Evolutionary conservation across 768 basidiomycete species (phyloP), one percentile per base, ranked within the genome.

Genomic region (Suillus spraguei): DNA sequence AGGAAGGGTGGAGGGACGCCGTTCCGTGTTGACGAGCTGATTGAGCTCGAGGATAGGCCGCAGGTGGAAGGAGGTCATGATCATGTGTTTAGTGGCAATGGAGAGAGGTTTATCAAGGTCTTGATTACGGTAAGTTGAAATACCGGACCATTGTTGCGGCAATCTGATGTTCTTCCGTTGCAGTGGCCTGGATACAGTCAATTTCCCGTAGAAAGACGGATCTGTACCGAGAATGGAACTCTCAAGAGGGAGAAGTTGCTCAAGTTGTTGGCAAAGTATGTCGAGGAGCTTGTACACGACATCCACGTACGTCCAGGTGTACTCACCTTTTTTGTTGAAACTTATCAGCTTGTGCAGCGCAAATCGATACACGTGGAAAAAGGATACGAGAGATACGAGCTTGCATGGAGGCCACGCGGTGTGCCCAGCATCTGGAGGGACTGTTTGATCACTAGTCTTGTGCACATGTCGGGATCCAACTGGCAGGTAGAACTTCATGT

Each of bases 171-270:
- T 13, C 8, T 4, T 7, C 24, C 17, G 28, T 17, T 58, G 55
- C 62, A 83, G 83, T 84, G 83, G 83, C 82, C 83, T 7, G 83
- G 83, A 1, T 84, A 84, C 70, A 72, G 72, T 24, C 58, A 64
- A n/a, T 67, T 75, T 54, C 74, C 78, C 0, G 71, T 75, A 36
- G 74, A 79, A 67, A 80, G 77, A 65, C 78, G 79, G 6, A 65
- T 82, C 59, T 66, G 67, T 24, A 77, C 79, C 22, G 73, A 76
- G 36, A 69, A 69, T 24, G 74, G 72, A n/a, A 65, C 49, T n/a
- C 69, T 78, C 47, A 76, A 76, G 4, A 68, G 76, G 9, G 68
- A 71, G 32, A 63, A 69, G 39, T 39, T 82, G 55, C 66, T 82
- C 16, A 63, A 73, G 58, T 44, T 70, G 6, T 64, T 80, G 14